A percentile compares a stretch with the other conserved stretches of the same genome.
Evolutionary conservation across 2,329 filamentous ascomycete genomes (phyloP).

Genomic region (Colletotrichum higginsianum): DNA sequence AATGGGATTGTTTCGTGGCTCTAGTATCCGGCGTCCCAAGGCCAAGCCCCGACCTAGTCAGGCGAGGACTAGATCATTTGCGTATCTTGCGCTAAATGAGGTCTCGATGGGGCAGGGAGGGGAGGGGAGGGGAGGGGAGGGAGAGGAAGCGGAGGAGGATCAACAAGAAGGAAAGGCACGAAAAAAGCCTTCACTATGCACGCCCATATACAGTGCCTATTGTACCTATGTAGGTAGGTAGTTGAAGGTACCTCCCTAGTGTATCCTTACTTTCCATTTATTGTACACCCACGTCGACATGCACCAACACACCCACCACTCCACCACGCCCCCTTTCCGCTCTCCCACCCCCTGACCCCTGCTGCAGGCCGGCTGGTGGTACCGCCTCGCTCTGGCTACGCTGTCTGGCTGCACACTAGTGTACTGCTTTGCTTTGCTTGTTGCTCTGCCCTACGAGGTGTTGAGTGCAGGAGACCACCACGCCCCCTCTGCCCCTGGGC

Average conservation of each 20-base stretch:
- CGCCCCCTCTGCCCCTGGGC: constrained; percentile 25
- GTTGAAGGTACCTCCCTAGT: too few species aligned
- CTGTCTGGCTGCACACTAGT: not conserved
- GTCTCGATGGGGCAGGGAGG: constrained; percentile 19
- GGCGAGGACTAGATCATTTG: constrained; percentile 28
- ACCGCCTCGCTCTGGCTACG: constrained; percentile 29
- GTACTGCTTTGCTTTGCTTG: constrained; percentile 24
- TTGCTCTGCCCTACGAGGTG: constrained; percentile 41
- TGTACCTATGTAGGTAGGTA: too few species aligned
- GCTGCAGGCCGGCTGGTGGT: constrained; percentile 23
- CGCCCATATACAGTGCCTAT: constrained; percentile 2
- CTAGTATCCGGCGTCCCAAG: constrained; percentile 27
- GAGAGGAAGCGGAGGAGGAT: constrained; percentile 3
- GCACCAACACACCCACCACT: constrained; percentile 5
- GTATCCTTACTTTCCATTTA: not conserved
- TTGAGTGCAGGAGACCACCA: constrained; percentile 21
- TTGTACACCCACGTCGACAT: constrained; percentile 12
- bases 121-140: not conserved
- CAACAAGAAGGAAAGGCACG: constrained; percentile 21
- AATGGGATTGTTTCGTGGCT: constrained; percentile 37
- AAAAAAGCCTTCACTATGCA: constrained; percentile 26
- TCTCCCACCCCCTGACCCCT: constrained; percentile 24
- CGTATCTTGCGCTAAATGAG: constrained; percentile 34
- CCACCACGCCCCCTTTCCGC: constrained; percentile 22
- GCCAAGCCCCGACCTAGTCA: constrained; percentile 16